These are phyloP conservation scores for Acanthamoeba royreba DNA, from an alignment of 208 protist genomes.

Conservation along the genomic window DNA sequence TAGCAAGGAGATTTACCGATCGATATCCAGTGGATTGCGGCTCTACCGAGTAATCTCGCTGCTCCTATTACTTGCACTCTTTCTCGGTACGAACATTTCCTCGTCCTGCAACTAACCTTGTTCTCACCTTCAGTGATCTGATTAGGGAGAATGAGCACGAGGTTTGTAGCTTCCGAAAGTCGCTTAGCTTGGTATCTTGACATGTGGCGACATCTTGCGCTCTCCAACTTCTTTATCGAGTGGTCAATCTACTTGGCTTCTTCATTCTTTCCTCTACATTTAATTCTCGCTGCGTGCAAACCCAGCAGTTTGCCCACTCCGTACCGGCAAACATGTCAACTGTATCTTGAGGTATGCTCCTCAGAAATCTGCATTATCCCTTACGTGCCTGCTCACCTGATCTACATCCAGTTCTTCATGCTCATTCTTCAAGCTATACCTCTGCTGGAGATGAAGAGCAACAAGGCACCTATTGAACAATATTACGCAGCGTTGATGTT, in stretches of 20 bases:
- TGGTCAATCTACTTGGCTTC: background rate
- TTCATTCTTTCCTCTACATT: background rate
- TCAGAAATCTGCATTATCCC: background rate
- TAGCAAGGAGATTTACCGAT: background rate
- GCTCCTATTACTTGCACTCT: background rate
- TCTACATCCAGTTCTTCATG: background rate
- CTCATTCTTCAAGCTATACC: background rate
- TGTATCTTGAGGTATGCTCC: background rate
- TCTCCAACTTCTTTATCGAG: too few species aligned
- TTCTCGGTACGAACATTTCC: background rate
- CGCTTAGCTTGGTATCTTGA: too few species aligned
- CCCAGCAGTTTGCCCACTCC: background rate
- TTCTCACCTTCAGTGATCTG: background rate
- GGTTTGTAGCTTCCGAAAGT: too few species aligned
- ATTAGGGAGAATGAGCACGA: too few species aligned
- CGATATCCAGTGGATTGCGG: background rate
- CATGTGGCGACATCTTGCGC: too few species aligned
- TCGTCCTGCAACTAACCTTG: background rate
- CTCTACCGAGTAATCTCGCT: background rate
- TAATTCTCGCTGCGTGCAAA: background rate
- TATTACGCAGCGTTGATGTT: background rate
- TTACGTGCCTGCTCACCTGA: background rate
- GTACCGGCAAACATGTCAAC: background rate
- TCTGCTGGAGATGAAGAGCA: background rate
- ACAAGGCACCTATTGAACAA: background rate